Evolutionary conservation across 345 rosid species (phyloP), one percentile per base, ranked within the genome.

Genomic region (Pistacia vera): DNA sequence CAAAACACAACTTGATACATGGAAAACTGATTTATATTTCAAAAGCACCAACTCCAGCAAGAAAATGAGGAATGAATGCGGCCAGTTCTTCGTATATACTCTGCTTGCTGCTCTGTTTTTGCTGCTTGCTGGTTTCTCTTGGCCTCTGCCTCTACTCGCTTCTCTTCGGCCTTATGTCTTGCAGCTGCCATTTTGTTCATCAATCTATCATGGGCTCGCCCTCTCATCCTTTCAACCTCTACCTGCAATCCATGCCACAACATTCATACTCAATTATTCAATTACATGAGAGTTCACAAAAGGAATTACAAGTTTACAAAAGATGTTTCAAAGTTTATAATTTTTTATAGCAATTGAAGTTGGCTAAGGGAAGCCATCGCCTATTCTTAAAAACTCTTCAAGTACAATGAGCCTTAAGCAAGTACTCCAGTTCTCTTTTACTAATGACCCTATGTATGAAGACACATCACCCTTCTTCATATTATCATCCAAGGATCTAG

Each of bases 191-290:
- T 81, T 81, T 91, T 91, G 80, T 87, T 89, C 93, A 89, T 84
- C 10, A 94, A 86, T 80, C 75, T 86, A 73, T 90, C 96, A 6
- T 91, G 97, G 3, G 93, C 94, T 58, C 79, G 80, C 36, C 96
- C 94, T 81, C 87, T 89, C 55, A 91, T 85, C 84, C 90, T 91
- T 81, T 94, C 98, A 66, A 94, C 93, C 81, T 94, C 94, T 73
- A 91, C 93, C 97, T 92, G 82, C 74, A 84, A 72, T 44, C 18
- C 65, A 57, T 51, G 56, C 14, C 65, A 61, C 51, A 49, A 9
- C 36, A 57, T 51, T 58, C 62, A 61, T 35, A 13, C 49, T 22
- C 11, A 20, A 9, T 41, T 22, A 35, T 55, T 51, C 61, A 54
- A 52, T 55, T 20, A 35, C 3, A 30, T 44, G 64, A 20, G 18